Evolutionary conservation across 768 basidiomycete species (phyloP), one percentile per base, ranked within the genome.

Genomic region (Rossbeevera mucosa): DNA sequence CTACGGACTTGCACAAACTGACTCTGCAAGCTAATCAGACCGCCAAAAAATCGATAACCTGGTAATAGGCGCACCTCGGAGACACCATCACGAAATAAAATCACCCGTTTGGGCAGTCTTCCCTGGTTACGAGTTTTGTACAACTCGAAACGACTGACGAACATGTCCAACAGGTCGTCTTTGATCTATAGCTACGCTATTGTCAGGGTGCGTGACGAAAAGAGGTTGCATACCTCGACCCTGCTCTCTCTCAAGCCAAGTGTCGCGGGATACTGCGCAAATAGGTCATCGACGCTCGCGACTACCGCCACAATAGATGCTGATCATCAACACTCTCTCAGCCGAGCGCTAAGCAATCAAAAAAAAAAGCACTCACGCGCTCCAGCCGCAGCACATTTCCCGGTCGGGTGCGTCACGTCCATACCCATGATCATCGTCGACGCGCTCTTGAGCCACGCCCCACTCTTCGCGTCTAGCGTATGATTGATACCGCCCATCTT

Each of bases 371-470:
- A 16, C 69, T 56, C 30, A 64, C 67, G 77, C 3, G 78, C 74
- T 29, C 79, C 77, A 36, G 64, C 70, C 53, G 79, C 74, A 50
- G 84, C 85, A 1, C 80, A 78, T 5, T 80, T 82, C 7, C 81
- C 83, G 6, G 88, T 45, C 2, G 62, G 87, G 68, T 92, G 90
- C 0, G 87, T 91, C 25, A 88, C 86, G 28, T 80, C 80, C 72
- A 79, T 76, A 22, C 80, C 80, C 20, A 81, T 75, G 42, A 82
- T 56, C 76, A 81, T 82, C 11, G 80, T 82, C 24, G 75, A 61
- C 43, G 64, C 67, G 29, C 63, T 51, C 53, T 59, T 64, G 20
- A 81, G 69, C 75, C 74, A 79, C 14, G 18, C 46, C 28, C 72
- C 68, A 51, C 70, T 73, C 13, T 58, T 56, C 14, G 64, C 61